phyloP scores from a whole-genome alignment of 2,329 filamentous ascomycete species.

The Cladophialophora yegresii region DNA sequence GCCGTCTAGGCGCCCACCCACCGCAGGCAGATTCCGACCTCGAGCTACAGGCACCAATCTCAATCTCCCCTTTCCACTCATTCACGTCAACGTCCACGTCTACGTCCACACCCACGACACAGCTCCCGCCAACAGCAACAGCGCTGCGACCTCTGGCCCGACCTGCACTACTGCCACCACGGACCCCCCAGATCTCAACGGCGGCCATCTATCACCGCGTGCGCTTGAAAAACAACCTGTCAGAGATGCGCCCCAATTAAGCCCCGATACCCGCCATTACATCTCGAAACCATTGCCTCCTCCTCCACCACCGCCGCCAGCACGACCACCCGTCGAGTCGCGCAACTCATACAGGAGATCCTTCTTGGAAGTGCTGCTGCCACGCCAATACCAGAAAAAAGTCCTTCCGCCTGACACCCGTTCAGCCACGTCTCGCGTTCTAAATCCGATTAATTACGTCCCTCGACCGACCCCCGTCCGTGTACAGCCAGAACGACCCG shows the following conservation, averaged over 20 bases:
- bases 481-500: slow-evolving; percentile 40
- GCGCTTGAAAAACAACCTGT: slow-evolving; percentile 42
- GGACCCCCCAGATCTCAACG: slow-evolving; percentile 26
- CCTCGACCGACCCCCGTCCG: slow-evolving; percentile 56
- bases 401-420: slow-evolving; percentile 28
- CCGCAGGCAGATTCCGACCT: slow-evolving; percentile 2
- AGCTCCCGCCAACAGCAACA: background rate
- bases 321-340: slow-evolving; percentile 36
- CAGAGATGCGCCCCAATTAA: slow-evolving; percentile 29
- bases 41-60: background rate
- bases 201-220: slow-evolving; percentile 42
- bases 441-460: slow-evolving; percentile 64
- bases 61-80: slow-evolving; percentile 15
- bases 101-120: background rate
- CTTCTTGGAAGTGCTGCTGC: slow-evolving; percentile 35
- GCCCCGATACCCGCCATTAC: slow-evolving; percentile 15
- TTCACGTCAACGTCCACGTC: slow-evolving; percentile 3
- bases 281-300: slow-evolving; percentile 21
- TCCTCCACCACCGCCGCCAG: slow-evolving; percentile 25
- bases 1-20: slow-evolving; percentile 14
- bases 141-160: slow-evolving; percentile 24
- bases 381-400: slow-evolving; percentile 32
- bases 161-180: slow-evolving; percentile 25
- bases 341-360: slow-evolving; percentile 34
- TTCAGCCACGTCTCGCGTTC: slow-evolving; percentile 55